These are phyloP conservation scores for Cytospora paraplurivora DNA, from an alignment of 2,329 filamentous ascomycete genomes.

Conservation along the genomic window DNA sequence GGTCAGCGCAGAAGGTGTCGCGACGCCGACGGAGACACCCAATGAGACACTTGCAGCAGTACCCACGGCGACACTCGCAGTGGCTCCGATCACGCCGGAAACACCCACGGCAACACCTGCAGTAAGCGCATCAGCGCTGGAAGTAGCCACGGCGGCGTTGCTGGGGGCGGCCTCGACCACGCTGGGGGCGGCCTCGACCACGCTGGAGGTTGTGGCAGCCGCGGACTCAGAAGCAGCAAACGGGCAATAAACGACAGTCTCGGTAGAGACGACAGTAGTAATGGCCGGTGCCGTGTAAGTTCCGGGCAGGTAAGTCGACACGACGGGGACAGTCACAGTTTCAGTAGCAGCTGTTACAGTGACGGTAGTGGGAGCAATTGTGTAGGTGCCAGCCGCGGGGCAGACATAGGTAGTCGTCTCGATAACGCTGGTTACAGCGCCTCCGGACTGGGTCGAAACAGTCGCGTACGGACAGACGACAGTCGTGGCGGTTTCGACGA, in stretches of 20 bases:
- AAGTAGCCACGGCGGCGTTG: conserved; percentile 32
- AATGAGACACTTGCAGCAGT: no score
- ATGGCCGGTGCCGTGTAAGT: conserved; percentile 72
- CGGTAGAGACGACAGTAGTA: conserved; percentile 69
- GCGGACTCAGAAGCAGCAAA: conserved; percentile 52
- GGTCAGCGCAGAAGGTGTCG: conserved; percentile 36
- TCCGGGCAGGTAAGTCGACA: conserved; percentile 66
- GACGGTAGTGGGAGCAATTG: conserved; percentile 69
- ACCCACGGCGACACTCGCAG: no score
- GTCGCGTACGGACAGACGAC: conserved; percentile 71
- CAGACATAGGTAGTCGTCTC: conserved; percentile 71
- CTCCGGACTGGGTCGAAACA: conserved; percentile 55
- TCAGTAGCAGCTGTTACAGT: conserved; percentile 54
- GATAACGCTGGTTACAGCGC: conserved; percentile 67
- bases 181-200: conserved; percentile 30
- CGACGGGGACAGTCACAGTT: conserved; percentile 65
- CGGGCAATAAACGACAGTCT: conserved; percentile 71
- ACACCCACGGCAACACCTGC: no score
- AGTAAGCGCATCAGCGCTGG: conserved; percentile 42
- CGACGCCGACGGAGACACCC: conserved; percentile 27
- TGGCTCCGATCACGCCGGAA: no score
- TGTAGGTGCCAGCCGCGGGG: conserved; percentile 74
- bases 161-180: conserved; percentile 25
- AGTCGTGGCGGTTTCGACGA: conserved; percentile 67
- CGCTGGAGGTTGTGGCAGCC: conserved; percentile 33